A percentile compares a stretch with the other conserved stretches of the same genome.
These are phyloP conservation scores for Starmerella stellata DNA, from an alignment of 805 yeast species.

Conservation along the genomic window DNA sequence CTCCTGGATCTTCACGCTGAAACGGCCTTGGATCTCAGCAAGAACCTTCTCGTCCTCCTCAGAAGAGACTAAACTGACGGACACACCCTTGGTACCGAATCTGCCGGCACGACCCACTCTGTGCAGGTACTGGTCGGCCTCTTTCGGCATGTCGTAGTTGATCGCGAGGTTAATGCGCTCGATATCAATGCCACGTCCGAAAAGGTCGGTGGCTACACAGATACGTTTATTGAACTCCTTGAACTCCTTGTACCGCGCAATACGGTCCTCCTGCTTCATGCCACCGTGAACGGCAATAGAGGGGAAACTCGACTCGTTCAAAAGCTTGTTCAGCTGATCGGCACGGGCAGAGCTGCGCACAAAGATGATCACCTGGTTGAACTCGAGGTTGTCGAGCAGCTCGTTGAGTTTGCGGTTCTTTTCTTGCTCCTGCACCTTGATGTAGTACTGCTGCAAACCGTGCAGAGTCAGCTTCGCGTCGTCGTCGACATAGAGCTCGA, in stretches of 20 bases:
- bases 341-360: constrained; percentile 87
- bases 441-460: constrained; percentile 92
- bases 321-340: constrained; percentile 69
- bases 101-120: constrained; percentile 99
- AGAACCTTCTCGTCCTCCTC: constrained; percentile 80
- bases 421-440: constrained; percentile 75
- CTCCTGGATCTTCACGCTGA: constrained; percentile 84
- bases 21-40: constrained; percentile 86
- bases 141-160: constrained; percentile 89
- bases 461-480: constrained; percentile 93
- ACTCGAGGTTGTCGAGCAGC: constrained; percentile 80
- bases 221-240: constrained; percentile 97
- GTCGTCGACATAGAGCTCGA: constrained; percentile 93
- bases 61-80: constrained; percentile 71
- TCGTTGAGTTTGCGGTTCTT: constrained; percentile 87
- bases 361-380: constrained; percentile 94
- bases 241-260: constrained; percentile 85
- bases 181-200: constrained; percentile 98
- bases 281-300: constrained; percentile 92
- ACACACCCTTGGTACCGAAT: constrained; percentile 97
- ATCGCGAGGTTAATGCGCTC: constrained; percentile 96
- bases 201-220: constrained; percentile 95
- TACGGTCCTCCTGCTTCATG: constrained; percentile 94
- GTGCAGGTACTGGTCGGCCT: constrained; percentile 95
- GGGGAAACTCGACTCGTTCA: constrained; percentile 88